Evolutionary conservation across 345 rosid genomes (phyloP).

Genomic region (Gossypium longicalyx): DNA sequence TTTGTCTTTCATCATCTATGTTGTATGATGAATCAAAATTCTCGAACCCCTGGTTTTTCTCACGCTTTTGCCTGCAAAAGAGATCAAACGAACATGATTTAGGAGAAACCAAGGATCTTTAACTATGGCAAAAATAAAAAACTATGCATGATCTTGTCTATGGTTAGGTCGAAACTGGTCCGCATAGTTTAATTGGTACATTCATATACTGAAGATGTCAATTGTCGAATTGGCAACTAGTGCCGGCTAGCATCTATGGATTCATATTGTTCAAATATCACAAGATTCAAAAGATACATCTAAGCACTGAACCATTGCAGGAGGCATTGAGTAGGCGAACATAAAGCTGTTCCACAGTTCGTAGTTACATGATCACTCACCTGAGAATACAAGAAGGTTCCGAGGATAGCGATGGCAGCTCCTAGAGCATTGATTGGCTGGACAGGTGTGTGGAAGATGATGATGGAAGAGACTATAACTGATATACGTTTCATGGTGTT

Average conservation of each 20-base stretch:
- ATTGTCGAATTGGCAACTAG: background rate
- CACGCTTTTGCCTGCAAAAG: conserved; percentile 16
- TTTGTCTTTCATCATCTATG: background rate
- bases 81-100: background rate
- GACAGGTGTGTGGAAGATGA: conserved; percentile 95
- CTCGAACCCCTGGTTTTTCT: background rate
- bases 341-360: background rate
- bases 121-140: background rate
- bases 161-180: background rate
- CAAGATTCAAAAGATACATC: background rate
- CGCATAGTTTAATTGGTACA: background rate
- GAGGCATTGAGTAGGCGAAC: background rate
- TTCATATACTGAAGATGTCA: background rate
- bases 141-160: background rate
- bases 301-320: background rate
- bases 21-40: conserved; percentile 17
- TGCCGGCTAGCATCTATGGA: background rate
- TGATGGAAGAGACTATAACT: conserved; percentile 92
- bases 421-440: conserved; percentile 92
- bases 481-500: conserved; percentile 98
- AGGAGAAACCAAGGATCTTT: background rate
- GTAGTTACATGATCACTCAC: conserved; percentile 28
- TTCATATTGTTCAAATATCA: background rate
- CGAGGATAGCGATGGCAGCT: conserved; percentile 91
- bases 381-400: conserved; percentile 98